Percentiles rank a stretch among this genome's conserved stretches.
Evolutionary conservation across 495 filamentous ascomycete genomes (phyloP).

Genomic region (Halenospora varia): DNA sequence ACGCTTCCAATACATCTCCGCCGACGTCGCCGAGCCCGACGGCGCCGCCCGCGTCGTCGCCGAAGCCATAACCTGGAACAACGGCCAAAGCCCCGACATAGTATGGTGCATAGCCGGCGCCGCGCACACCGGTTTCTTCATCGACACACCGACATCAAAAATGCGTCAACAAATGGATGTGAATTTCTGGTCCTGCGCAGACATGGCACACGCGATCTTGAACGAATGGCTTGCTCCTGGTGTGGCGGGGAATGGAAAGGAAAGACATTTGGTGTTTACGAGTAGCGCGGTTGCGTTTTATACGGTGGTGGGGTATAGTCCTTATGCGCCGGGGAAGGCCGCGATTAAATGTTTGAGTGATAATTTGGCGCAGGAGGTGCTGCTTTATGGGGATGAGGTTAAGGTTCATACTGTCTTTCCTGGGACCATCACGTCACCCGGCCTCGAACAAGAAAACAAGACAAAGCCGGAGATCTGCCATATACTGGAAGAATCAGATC

Average conservation of each 20-base stretch:
- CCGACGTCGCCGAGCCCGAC: constrained; percentile 67
- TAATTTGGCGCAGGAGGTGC: constrained; percentile 74
- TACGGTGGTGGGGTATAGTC: constrained; percentile 75
- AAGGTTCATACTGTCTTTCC: constrained; percentile 82
- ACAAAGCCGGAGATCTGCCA: constrained; percentile 79
- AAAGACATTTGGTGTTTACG: constrained; percentile 85
- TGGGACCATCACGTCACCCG: constrained; percentile 73
- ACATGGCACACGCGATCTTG: constrained; percentile 73
- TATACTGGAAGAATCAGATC: constrained; percentile 77
- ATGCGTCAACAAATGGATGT: constrained; percentile 80
- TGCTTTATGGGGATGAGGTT: constrained; percentile 72
- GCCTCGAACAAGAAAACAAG: constrained; percentile 71
- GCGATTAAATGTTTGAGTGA: constrained; percentile 83
- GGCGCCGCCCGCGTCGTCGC: constrained; percentile 65
- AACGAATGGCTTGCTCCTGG: constrained; percentile 54
- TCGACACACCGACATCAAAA: constrained; percentile 60
- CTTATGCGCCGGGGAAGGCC: constrained; percentile 82
- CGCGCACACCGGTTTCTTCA: constrained; percentile 71
- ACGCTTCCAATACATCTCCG: constrained; percentile 77
- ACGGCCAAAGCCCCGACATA: constrained; percentile 67
- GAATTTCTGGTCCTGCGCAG: constrained; percentile 86
- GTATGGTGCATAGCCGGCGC: constrained; percentile 90
- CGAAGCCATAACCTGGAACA: constrained; percentile 82
- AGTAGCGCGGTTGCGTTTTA: constrained; percentile 72
- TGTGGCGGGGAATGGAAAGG: constrained; percentile 30